These are phyloP conservation scores for Eucalyptus dawsonii DNA, from an alignment of 345 rosid species.

Conservation along the genomic window DNA sequence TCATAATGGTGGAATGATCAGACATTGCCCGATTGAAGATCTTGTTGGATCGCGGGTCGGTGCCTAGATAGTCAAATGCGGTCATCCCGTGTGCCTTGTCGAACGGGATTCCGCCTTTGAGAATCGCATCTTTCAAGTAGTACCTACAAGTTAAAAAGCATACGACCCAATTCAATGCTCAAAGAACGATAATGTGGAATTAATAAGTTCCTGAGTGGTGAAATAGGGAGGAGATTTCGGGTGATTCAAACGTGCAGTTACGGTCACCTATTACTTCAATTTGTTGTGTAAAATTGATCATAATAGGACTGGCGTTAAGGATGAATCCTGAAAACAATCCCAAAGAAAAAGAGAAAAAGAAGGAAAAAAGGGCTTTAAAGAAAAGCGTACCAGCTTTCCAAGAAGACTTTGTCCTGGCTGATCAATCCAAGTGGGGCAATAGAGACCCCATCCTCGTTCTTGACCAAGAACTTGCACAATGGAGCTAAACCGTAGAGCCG, in stretches of 20 bases:
- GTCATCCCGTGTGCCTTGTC: conserved; percentile 72
- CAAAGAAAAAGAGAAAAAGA: not conserved
- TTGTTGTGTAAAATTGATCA: not conserved
- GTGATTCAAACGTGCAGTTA: too few species aligned
- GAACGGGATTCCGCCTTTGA: conserved; percentile 74
- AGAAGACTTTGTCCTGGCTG: conserved; percentile 70
- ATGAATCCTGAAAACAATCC: not conserved
- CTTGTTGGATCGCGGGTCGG: conserved; percentile 58
- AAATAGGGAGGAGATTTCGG: not conserved
- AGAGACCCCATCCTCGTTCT: conserved; percentile 83
- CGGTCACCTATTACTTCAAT: not conserved
- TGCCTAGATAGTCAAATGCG: conserved; percentile 65
- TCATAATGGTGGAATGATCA: conserved; percentile 50
- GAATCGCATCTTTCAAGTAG: conserved; percentile 63
- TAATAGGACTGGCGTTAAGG: not conserved
- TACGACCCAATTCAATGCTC: not conserved
- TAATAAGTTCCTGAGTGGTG: conserved; percentile 25
- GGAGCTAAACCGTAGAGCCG: conserved; percentile 61
- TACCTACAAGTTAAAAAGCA: conserved; percentile 23
- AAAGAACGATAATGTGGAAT: not conserved
- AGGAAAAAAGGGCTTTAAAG: not conserved
- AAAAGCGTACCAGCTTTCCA: conserved; percentile 70
- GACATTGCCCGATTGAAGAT: conserved; percentile 72
- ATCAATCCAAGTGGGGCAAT: conserved; percentile 49
- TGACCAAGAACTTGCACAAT: conserved; percentile 67